Conservation (phyloP, 495 filamentous ascomycete genomes). For the Penicillium flavigenum region DNA sequence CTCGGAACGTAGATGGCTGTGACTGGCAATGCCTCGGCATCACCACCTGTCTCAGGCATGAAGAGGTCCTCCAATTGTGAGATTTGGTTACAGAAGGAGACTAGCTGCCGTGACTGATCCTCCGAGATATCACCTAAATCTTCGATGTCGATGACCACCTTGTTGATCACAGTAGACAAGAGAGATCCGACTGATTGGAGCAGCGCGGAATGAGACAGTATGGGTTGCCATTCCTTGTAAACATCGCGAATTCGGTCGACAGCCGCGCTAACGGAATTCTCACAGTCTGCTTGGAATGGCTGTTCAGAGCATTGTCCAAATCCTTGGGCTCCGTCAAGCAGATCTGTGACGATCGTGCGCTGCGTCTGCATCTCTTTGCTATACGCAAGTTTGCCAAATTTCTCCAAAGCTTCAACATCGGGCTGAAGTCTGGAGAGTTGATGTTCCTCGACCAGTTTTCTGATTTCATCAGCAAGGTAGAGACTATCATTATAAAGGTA, state of each 20-base stretch:
- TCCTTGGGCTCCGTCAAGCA: slow-evolving; percentile 73
- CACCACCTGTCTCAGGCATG: slow-evolving; percentile 50
- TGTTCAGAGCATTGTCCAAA: slow-evolving; percentile 61
- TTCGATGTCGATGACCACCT: slow-evolving; percentile 79
- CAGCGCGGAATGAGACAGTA: slow-evolving; percentile 78
- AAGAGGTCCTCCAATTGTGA: slow-evolving; percentile 74
- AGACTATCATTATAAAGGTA: slow-evolving; percentile 90
- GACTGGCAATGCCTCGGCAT: slow-evolving; percentile 53
- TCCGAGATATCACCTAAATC: slow-evolving; percentile 85
- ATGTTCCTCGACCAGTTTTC: slow-evolving; percentile 53
- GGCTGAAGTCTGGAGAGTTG: slow-evolving; percentile 57
- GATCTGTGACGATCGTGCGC: slow-evolving; percentile 76
- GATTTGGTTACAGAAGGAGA: slow-evolving; percentile 69
- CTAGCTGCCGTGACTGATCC: slow-evolving; percentile 77
- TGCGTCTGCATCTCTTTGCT: slow-evolving; percentile 83
- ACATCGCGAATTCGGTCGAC: slow-evolving; percentile 67
- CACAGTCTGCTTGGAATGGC: slow-evolving; percentile 64
- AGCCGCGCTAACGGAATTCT: slow-evolving; percentile 67
- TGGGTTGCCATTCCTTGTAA: slow-evolving; percentile 70
- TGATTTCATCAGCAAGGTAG: slow-evolving; percentile 73
- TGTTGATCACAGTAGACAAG: slow-evolving; percentile 73
- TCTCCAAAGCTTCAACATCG: slow-evolving; percentile 70
- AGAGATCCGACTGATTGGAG: slow-evolving; percentile 83
- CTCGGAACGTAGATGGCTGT: slow-evolving; percentile 75
- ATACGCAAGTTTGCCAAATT: slow-evolving; percentile 81